phyloP scores from a whole-genome alignment of 495 filamentous ascomycete genomes.

The Amorphotheca resinae region DNA sequence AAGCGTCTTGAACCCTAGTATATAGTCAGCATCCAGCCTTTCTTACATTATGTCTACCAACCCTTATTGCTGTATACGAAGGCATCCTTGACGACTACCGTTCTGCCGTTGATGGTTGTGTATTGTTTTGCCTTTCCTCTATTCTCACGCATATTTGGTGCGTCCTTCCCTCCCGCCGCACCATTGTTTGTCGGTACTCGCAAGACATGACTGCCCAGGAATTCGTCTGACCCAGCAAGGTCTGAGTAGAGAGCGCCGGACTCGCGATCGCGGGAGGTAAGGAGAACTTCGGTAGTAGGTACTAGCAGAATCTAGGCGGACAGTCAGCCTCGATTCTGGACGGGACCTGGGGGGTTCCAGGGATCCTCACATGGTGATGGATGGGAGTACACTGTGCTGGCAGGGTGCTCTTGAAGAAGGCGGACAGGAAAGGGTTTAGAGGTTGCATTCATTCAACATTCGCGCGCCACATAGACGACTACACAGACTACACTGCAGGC shows the following conservation, averaged over 20 bases:
- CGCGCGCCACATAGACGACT: slow-evolving; percentile 12
- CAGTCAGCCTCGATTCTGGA: slow-evolving; percentile 7
- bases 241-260: slow-evolving; percentile 65
- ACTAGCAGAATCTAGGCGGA: slow-evolving; percentile 68
- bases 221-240: slow-evolving; percentile 79
- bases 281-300: slow-evolving; percentile 80
- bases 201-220: slow-evolving; percentile 92
- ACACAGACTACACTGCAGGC: slow-evolving; percentile 14
- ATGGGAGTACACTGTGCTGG: slow-evolving; percentile 86
- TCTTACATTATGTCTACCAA: slow-evolving; percentile 22
- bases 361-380: slow-evolving; percentile 63
- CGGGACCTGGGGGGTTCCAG: slow-evolving; percentile 5
- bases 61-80: slow-evolving; percentile 95
- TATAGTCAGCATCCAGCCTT: slow-evolving; percentile 7
- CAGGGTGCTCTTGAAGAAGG: slow-evolving; percentile 94
- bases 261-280: slow-evolving; percentile 81
- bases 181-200: slow-evolving; percentile 54
- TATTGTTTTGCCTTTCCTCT: slow-evolving; percentile 89
- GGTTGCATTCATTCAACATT: slow-evolving; percentile 77
- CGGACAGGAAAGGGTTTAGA: slow-evolving; percentile 94
- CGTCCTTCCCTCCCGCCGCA: slow-evolving; percentile 53
- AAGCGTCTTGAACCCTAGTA: slow-evolving; percentile 75
- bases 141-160: slow-evolving; percentile 70
- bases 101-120: slow-evolving; percentile 83
- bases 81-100: slow-evolving; percentile 86